Conservation (phyloP, 2,329 filamentous ascomycete species). For the Ambrosiella xylebori region DNA sequence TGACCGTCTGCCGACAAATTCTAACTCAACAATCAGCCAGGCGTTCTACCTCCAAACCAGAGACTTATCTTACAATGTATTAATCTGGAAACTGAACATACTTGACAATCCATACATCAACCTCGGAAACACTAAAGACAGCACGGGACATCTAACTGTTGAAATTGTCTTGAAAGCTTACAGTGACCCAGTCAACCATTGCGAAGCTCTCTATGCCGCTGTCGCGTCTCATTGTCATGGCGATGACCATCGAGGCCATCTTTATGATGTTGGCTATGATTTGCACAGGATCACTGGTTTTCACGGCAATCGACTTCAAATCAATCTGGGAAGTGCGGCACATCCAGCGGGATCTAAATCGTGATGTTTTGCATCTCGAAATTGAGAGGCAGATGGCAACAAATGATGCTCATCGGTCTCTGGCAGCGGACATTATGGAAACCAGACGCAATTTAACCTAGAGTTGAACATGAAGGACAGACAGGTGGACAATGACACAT, state of each 20-base stretch:
- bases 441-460: background rate
- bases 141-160: background rate
- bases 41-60: background rate
- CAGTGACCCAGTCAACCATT: background rate
- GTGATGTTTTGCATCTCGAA: background rate
- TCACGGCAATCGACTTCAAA: background rate
- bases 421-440: background rate
- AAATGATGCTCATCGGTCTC: background rate
- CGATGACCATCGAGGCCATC: background rate
- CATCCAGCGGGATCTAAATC: background rate
- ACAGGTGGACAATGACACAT: background rate
- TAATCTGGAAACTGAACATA: background rate
- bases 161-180: background rate
- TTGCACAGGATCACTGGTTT: background rate
- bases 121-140: background rate
- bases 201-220: background rate
- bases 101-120: background rate
- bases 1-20: background rate
- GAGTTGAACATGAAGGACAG: no score
- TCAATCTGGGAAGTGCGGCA: background rate
- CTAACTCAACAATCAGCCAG: background rate
- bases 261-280: background rate
- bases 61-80: background rate
- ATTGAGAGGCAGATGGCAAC: background rate
- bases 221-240: background rate